phyloP scores from a whole-genome alignment of 1,284 basidiomycete species.

The Ceratobasidium sp. region DNA sequence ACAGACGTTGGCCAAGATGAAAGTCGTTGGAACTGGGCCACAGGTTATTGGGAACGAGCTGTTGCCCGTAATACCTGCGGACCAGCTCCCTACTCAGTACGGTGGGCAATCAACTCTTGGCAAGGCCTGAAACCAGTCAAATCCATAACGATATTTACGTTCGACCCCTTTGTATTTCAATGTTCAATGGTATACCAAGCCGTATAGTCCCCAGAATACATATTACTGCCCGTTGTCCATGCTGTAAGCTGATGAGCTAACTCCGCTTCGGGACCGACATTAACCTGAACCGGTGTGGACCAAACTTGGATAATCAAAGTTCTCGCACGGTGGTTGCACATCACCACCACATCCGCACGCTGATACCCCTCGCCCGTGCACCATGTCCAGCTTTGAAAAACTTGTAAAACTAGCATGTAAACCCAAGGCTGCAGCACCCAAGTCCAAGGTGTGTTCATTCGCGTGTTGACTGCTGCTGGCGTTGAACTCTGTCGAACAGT shows the following conservation, averaged over 20 bases:
- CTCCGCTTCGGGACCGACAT: constrained; percentile 4
- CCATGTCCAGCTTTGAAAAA: constrained; percentile 61
- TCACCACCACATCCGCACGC: constrained; percentile 16
- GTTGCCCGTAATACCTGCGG: constrained; percentile 58
- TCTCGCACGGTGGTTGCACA: constrained; percentile 26
- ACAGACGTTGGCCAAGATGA: constrained; percentile 76
- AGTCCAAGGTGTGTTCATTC: constrained; percentile 73
- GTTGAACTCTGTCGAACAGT: constrained; percentile 53
- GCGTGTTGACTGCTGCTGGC: constrained; percentile 45
- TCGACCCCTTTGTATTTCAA: background rate
- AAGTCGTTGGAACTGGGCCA: constrained; percentile 69
- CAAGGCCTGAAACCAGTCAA: background rate
- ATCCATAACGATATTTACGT: background rate
- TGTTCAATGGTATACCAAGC: background rate
- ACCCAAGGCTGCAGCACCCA: constrained; percentile 91
- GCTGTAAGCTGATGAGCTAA: background rate
- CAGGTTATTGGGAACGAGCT: constrained; percentile 64
- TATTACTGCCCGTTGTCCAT: background rate
- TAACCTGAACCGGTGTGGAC: constrained; percentile 2
- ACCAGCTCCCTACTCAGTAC: constrained; percentile 59
- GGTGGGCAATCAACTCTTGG: constrained; percentile 11
- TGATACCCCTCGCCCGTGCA: background rate
- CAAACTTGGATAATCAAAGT: constrained; percentile 33
- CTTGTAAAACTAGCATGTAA: constrained; percentile 92
- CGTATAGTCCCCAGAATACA: background rate